Percentiles rank a stretch among this genome's conserved stretches.
Evolutionary conservation across 441 rosid genomes (phyloP).

Genomic region (Euphorbia schlechtendalii): DNA sequence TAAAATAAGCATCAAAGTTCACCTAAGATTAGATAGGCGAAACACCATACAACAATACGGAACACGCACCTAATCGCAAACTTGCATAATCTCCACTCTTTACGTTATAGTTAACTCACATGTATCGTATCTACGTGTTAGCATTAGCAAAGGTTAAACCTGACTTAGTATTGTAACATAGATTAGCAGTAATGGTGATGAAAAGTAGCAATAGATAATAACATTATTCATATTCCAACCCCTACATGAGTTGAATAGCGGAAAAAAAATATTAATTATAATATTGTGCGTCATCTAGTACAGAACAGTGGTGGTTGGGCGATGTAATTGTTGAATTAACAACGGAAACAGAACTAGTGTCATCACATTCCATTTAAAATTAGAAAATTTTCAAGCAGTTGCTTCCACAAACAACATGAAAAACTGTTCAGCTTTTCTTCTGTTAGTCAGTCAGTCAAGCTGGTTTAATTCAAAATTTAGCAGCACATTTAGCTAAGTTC

Average conservation of each 20-base stretch:
- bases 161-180: background rate
- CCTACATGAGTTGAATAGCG: background rate
- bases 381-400: background rate
- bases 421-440: background rate
- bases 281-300: background rate
- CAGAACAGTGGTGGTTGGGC: background rate
- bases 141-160: background rate
- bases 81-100: too few relatives aligned
- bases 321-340: background rate
- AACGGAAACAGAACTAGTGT: background rate
- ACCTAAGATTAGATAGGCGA: background rate
- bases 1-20: background rate
- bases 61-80: background rate
- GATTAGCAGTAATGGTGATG: background rate
- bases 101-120: background rate
- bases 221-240: background rate
- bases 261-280: background rate
- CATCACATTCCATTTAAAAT: slow-evolving; percentile 1
- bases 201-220: background rate
- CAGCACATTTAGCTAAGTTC: background rate
- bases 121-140: background rate
- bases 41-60: slow-evolving; percentile 2
- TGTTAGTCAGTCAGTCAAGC: background rate
- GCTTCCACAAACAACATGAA: background rate
- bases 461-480: background rate